phyloP scores from a whole-genome alignment of 1,284 basidiomycete genomes.

The Blastosporella zonata region DNA sequence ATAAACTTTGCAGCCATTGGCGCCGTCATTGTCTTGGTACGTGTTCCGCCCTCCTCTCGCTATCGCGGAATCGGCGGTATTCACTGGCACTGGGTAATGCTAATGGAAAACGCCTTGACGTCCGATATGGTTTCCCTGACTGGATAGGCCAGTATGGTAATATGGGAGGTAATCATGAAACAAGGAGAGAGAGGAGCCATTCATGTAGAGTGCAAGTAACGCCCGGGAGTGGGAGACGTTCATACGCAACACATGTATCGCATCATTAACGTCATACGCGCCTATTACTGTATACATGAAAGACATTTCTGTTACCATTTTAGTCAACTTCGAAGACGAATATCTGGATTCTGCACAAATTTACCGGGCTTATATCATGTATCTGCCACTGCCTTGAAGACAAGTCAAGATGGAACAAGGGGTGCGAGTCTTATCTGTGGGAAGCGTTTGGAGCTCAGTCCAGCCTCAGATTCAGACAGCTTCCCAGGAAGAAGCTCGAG shows the following conservation, averaged over 20 bases:
- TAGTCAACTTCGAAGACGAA: conserved; percentile 1
- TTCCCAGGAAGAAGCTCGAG: conserved; percentile 19
- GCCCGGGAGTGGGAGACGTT: not conserved
- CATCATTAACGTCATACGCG: not conserved
- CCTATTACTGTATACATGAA: not conserved
- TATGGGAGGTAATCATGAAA: not conserved
- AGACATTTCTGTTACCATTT: conserved; percentile 4
- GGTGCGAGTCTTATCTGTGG: conserved; percentile 1
- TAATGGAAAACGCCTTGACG: not conserved
- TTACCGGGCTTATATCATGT: conserved; percentile 10
- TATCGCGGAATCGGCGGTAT: not conserved
- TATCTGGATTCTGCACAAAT: no score
- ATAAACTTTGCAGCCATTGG: not conserved
- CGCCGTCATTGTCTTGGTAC: not conserved
- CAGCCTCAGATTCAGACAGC: not conserved
- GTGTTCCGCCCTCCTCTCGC: not conserved
- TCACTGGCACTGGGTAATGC: no score
- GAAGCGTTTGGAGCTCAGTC: conserved; percentile 8
- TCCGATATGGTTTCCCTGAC: not conserved
- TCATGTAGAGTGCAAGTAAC: not conserved
- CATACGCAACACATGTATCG: conserved; percentile 1
- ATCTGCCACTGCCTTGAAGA: conserved; percentile 11
- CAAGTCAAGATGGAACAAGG: conserved; percentile 14
- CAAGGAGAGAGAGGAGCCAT: not conserved
- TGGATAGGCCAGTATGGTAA: not conserved